Percentiles rank a stretch among this genome's conserved stretches.
phyloP scores from a whole-genome alignment of 169 alveolate genomes.

The Cryptosporidium bovis region DNA sequence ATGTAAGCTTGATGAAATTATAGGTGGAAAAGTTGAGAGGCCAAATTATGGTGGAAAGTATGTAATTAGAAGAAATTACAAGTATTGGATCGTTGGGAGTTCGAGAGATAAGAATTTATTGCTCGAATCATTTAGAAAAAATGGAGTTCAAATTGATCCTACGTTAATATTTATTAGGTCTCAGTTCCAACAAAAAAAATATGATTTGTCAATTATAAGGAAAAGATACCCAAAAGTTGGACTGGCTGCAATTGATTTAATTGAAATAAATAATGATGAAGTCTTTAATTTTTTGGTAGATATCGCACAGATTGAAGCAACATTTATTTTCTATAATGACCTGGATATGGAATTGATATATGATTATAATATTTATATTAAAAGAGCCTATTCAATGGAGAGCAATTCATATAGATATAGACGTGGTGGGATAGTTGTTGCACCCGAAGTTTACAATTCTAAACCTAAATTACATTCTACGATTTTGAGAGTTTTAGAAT shows the following conservation, averaged over 20 bases:
- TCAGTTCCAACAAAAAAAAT: conserved; percentile 17
- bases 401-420: conserved; percentile 45
- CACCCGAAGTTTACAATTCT: conserved; percentile 28
- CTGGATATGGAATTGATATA: conserved; percentile 63
- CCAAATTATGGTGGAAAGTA: neutral
- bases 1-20: conserved; percentile 53
- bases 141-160: conserved; percentile 14
- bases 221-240: conserved; percentile 31
- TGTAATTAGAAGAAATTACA: conserved; percentile 58
- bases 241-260: conserved; percentile 24
- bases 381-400: conserved; percentile 39
- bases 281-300: conserved; percentile 70
- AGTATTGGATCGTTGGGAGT: conserved; percentile 47
- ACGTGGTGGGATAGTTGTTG: conserved; percentile 63
- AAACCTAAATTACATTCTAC: too few relatives aligned
- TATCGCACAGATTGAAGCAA: conserved; percentile 60
- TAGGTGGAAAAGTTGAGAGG: conserved; percentile 65
- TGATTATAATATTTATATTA: conserved; percentile 46
- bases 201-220: conserved; percentile 27
- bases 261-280: conserved; percentile 31
- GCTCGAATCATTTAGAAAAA: conserved; percentile 11
- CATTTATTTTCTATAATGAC: conserved; percentile 48
- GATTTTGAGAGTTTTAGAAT: neutral
- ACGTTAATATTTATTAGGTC: conserved; percentile 51
- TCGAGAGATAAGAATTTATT: conserved; percentile 13